phyloP scores from a whole-genome alignment of 208 protist species.

The Trypanosoma lewisi region DNA sequence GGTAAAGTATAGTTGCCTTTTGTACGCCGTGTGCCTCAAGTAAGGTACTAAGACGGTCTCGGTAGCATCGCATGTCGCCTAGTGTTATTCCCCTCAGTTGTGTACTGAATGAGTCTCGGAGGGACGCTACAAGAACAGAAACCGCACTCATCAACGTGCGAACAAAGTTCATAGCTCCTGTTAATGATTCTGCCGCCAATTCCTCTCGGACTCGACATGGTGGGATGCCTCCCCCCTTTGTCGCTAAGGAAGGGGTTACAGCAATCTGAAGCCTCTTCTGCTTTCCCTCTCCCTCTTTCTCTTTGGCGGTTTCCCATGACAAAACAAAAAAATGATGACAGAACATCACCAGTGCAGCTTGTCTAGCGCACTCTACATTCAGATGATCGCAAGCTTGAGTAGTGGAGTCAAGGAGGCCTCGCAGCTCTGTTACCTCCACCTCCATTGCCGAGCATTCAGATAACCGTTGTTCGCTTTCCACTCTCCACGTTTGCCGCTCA shows the following conservation, averaged over 20 bases:
- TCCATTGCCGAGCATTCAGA: constrained; percentile 23
- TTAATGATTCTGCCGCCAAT: constrained; percentile 21
- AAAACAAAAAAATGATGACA: constrained; percentile 51
- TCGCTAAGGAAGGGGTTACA: constrained; percentile 4
- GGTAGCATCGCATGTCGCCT: constrained; percentile 46
- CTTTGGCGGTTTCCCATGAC: constrained; percentile 8
- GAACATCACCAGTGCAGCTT: constrained; percentile 54
- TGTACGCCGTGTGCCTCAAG: constrained; percentile 41
- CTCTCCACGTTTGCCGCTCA: constrained; percentile 18
- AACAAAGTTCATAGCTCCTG: constrained; percentile 21
- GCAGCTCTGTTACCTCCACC: constrained; percentile 43
- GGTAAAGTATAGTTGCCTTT: constrained; percentile 40
- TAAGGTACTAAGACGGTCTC: constrained; percentile 51
- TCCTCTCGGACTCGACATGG: constrained; percentile 20
- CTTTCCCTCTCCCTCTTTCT: constrained; percentile 8
- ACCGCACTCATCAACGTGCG: constrained; percentile 52
- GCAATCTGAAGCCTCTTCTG: neutral
- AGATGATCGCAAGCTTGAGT: constrained; percentile 41
- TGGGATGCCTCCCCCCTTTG: neutral
- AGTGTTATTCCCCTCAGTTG: constrained; percentile 39
- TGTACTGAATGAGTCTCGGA: constrained; percentile 49
- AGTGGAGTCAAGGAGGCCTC: constrained; percentile 29
- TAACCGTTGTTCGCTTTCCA: constrained; percentile 7
- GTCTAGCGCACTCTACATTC: constrained; percentile 35
- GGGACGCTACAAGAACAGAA: constrained; percentile 50